Percentiles rank a stretch among this genome's conserved stretches.
Conservation (phyloP, 495 filamentous ascomycete species). For the Lasiosphaeria miniovina region DNA sequence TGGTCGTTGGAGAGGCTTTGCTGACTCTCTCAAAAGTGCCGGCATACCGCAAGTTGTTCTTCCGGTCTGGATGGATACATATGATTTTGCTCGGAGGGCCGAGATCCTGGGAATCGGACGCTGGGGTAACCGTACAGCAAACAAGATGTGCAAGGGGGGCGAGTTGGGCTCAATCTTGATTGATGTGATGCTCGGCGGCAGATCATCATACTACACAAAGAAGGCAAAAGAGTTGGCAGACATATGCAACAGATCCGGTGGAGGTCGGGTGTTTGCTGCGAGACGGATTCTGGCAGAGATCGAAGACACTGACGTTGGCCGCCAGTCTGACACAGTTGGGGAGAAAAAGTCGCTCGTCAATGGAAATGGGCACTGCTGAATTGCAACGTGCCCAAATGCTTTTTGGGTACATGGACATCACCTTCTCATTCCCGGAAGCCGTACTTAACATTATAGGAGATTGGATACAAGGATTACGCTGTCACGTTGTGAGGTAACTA, state of each 20-base stretch:
- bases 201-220: constrained; percentile 13
- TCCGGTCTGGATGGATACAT: constrained; percentile 54
- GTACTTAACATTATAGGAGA: too few species aligned
- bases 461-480: too few species aligned
- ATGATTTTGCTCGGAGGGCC: constrained; percentile 50
- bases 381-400: too few species aligned
- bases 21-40: constrained; percentile 27
- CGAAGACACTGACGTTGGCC: background rate
- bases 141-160: constrained; percentile 11
- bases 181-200: constrained; percentile 23
- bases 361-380: background rate
- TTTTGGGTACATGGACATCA: too few species aligned
- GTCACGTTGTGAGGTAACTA: too few species aligned
- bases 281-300: constrained; percentile 24
- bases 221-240: constrained; percentile 24
- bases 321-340: background rate
- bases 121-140: constrained; percentile 38
- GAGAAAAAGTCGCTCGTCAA: background rate
- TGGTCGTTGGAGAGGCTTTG: background rate
- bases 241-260: constrained; percentile 18
- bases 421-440: too few species aligned
- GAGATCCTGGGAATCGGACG: constrained; percentile 52
- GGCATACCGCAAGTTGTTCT: constrained; percentile 51
- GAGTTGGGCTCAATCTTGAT: constrained; percentile 22
- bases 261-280: constrained; percentile 24